Evolutionary conservation across 352 stramenopile species (phyloP), one percentile per base, ranked within the genome.

Genomic region (Phytophthora pluvialis): DNA sequence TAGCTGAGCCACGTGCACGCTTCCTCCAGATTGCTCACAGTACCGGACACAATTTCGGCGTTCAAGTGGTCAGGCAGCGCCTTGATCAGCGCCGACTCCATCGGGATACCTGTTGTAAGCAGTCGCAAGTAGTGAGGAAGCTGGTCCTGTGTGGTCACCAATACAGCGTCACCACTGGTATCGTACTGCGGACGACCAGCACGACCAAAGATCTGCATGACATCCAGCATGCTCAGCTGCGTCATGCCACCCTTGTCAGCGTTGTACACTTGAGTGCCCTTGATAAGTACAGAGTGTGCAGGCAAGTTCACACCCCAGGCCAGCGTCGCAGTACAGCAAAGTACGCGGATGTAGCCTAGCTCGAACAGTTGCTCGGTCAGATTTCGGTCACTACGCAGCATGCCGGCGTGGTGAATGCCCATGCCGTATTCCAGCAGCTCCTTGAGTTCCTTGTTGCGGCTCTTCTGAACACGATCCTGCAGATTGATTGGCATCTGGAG

Each of bases 131-230:
- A 99, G 45, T 98, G 80, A 32, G 89, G 79, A 5, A 98, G 70
- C 53, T 97, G 85, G 32, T 97, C 88, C 61, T 99, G 89, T 44
- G 96, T 97, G 4, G 98, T 99, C 54, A 99, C 98, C n/a, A 99
- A 71, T 54, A 98, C 98, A 6, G 97, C 98, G 70, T 99, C 97
- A 63, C 98, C 98, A 49, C 85, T 97, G n/a, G 85, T 98, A 67
- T 99, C 98, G 75, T 99, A 99, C 82, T 99, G 97, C n/a, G 98
- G 98, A 31, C 98, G 88, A 46, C 98, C 98, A 5, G 98, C 98
- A 53, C 98, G 86, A 43, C 98, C 98, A 70, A 99, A 99, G 69
- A 99, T 99, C 80, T 99, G 98, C 76, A 99, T 97, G n/a, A 99
- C 97, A 73, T 99, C 98, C 10, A 99, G 83, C 82, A 99, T 99